Conservation (phyloP, 2,329 filamentous ascomycete species). For the Neocatenulostroma microsporum region DNA sequence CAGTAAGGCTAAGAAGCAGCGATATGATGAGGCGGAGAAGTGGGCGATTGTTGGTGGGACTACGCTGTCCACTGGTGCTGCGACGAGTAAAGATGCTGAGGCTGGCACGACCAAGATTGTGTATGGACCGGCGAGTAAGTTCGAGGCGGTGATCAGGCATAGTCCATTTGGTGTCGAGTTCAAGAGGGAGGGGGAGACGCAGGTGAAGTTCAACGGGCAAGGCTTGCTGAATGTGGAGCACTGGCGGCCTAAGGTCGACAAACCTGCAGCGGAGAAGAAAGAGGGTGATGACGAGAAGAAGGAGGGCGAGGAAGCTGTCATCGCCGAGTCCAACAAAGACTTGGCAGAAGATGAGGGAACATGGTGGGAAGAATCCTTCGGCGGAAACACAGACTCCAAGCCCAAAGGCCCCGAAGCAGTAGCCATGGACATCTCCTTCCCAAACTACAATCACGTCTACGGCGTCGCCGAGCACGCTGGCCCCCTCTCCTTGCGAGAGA, state of each 20-base stretch:
- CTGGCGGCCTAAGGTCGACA: constrained; percentile 84
- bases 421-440: constrained; percentile 83
- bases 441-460: constrained; percentile 84
- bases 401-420: constrained; percentile 92
- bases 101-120: constrained; percentile 62
- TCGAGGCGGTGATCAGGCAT: constrained; percentile 77
- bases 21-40: constrained; percentile 84
- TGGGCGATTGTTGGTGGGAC: constrained; percentile 82
- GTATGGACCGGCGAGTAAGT: constrained; percentile 68
- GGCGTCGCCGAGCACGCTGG: constrained; percentile 92
- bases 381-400: constrained; percentile 90
- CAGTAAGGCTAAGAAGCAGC: constrained; percentile 78
- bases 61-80: constrained; percentile 62
- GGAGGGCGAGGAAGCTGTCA: constrained; percentile 36
- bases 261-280: constrained; percentile 52
- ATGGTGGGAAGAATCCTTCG: constrained; percentile 97
- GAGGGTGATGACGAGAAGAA: constrained; percentile 44
- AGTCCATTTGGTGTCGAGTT: constrained; percentile 81
- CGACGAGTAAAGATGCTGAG: constrained; percentile 58
- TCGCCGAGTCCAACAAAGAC: constrained; percentile 33
- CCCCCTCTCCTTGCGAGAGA: constrained; percentile 79
- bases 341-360: constrained; percentile 69
- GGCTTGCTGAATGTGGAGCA: constrained; percentile 90
- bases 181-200: constrained; percentile 68
- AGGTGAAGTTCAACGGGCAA: constrained; percentile 84